phyloP scores from a whole-genome alignment of 306 rosid genomes.

The Mimosa bimucronata region DNA sequence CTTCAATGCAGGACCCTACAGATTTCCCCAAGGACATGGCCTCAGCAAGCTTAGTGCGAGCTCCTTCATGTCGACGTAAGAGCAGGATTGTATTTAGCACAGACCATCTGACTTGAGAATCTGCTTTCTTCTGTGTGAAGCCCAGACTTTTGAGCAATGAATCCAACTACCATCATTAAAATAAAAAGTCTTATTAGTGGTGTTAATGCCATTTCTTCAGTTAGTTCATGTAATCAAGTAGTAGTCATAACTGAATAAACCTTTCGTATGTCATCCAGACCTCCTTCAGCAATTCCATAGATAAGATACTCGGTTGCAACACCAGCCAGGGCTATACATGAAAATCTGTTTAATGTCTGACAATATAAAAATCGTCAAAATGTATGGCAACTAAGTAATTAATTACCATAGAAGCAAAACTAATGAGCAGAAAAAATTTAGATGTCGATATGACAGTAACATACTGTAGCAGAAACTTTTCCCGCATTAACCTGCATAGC shows the following conservation, averaged over 20 bases:
- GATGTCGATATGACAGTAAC: slow-evolving; percentile 35
- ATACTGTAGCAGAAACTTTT: slow-evolving; percentile 81
- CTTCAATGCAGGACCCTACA: slow-evolving; percentile 75
- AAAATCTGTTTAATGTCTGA: slow-evolving; percentile 85
- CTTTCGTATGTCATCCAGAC: slow-evolving; percentile 90
- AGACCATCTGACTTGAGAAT: slow-evolving; percentile 96
- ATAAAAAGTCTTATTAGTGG: slow-evolving; percentile 26
- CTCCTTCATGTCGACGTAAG: slow-evolving; percentile 78
- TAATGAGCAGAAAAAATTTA: slow-evolving; percentile 23
- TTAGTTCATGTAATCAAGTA: background rate
- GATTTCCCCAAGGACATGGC: slow-evolving; percentile 77
- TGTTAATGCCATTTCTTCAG: slow-evolving; percentile 6
- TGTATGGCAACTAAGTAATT: slow-evolving; percentile 29
- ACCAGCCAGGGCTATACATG: slow-evolving; percentile 91
- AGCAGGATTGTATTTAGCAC: slow-evolving; percentile 69
- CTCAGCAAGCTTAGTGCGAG: slow-evolving; percentile 75
- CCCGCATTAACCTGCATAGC: slow-evolving; percentile 71
- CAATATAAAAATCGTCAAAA: slow-evolving; percentile 36
- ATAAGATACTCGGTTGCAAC: slow-evolving; percentile 87
- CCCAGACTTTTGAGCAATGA: slow-evolving; percentile 65
- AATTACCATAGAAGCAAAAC: slow-evolving; percentile 7
- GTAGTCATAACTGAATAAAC: slow-evolving; percentile 42
- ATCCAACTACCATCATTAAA: slow-evolving; percentile 61
- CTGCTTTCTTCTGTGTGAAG: slow-evolving; percentile 90
- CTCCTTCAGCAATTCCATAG: slow-evolving; percentile 90